Evolutionary conservation across 192 early-diverging fungal genomes (phyloP).

Genomic region (Coemansia sp.): DNA sequence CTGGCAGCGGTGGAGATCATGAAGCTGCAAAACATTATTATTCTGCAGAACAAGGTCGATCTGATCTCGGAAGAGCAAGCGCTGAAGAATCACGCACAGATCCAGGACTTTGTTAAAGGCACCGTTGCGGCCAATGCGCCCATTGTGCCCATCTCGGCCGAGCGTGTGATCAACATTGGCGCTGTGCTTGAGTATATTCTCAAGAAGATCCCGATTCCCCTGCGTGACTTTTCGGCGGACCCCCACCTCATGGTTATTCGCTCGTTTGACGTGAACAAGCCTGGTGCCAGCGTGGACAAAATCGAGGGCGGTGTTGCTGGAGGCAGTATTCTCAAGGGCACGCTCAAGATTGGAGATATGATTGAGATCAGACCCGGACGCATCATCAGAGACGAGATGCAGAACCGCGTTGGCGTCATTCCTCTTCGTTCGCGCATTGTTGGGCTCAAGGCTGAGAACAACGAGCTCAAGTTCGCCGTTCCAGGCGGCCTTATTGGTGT

Average conservation of each 20-base stretch:
- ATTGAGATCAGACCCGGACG: constrained; percentile 95
- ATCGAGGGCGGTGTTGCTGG: constrained; percentile 98
- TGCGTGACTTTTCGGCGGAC: constrained; percentile 89
- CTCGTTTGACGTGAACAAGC: constrained; percentile 99
- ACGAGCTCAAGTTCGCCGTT: constrained; percentile 95
- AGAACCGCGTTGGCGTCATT: constrained; percentile 79
- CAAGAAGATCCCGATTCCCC: constrained; percentile 93
- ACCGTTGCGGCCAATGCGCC: constrained; percentile 95
- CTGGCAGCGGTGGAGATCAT: constrained; percentile 99
- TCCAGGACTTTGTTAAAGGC: constrained; percentile 91
- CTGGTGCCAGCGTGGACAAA: constrained; percentile 90
- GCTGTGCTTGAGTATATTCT: constrained; percentile 98
- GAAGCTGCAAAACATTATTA: constrained; percentile 96
- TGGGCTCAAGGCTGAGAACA: constrained; percentile 84
- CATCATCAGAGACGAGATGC: constrained; percentile 84
- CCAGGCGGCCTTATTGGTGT: constrained; percentile 99
- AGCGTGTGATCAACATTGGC: constrained; percentile 98
- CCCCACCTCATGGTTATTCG: constrained; percentile 97
- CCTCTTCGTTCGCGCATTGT: constrained; percentile 92
- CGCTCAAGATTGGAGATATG: constrained; percentile 86
- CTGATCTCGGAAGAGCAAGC: constrained; percentile 93
- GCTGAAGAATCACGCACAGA: constrained; percentile 86
- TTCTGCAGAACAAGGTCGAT: constrained; percentile 99
- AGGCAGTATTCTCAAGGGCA: constrained; percentile 93
- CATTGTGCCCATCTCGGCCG: constrained; percentile 97